A percentile compares a stretch with the other conserved stretches of the same genome.
These are phyloP conservation scores for Breynia disticha DNA, from an alignment of 441 rosid genomes.

Conservation along the genomic window DNA sequence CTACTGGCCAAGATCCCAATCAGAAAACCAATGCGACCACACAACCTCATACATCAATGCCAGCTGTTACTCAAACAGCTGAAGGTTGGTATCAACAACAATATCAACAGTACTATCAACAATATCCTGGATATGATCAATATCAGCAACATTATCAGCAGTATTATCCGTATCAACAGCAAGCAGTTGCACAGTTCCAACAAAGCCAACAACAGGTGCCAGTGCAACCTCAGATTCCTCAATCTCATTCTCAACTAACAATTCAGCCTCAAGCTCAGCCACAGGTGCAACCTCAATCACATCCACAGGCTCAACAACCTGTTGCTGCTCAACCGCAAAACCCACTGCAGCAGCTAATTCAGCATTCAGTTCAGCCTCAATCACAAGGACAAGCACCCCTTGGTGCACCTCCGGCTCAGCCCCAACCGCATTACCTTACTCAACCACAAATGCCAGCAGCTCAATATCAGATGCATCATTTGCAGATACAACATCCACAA, in stretches of 20 bases:
- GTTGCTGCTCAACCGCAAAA: conserved; percentile 34
- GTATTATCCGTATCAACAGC: conserved; percentile 53
- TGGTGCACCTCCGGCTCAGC: conserved; percentile 28
- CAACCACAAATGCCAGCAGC: conserved; percentile 24
- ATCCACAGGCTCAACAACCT: conserved; percentile 26
- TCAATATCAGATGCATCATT: conserved; percentile 41
- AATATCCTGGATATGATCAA: conserved; percentile 42
- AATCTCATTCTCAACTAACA: conserved; percentile 22
- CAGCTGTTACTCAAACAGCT: conserved; percentile 34
- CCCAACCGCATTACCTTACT: conserved; percentile 22
- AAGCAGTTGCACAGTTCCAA: conserved; percentile 25
- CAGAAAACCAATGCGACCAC: conserved; percentile 27
- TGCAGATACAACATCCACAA: conserved; percentile 24
- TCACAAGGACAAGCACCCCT: conserved; percentile 21
- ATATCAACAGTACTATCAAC: conserved; percentile 66
- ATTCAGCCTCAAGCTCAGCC: conserved; percentile 20
- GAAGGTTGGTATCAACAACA: conserved; percentile 72
- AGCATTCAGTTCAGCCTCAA: conserved; percentile 21
- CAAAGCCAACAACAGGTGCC: conserved; percentile 31
- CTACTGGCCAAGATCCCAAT: conserved; percentile 29
- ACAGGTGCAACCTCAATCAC: conserved; percentile 25
- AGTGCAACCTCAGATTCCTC: conserved; percentile 26
- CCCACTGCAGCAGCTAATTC: conserved; percentile 38
- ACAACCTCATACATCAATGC: conserved; percentile 30
- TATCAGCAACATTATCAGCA: conserved; percentile 57